Base-by-base conservation (phyloP, 176 grass and related monocot species). In the Carex pumila region DNA sequence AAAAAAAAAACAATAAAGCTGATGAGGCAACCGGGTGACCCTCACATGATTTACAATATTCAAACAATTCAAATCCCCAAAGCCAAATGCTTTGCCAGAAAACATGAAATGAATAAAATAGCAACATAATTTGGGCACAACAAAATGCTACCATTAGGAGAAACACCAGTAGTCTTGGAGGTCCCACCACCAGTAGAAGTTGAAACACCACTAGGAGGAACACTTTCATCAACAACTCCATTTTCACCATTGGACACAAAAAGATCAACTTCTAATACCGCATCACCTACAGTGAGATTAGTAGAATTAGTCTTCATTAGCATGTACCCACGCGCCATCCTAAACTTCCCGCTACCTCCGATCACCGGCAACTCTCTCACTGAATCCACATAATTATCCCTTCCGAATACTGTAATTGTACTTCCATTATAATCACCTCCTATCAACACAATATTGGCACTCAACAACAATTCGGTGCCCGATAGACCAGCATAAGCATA, bases 341-440 rank as follows among this genome's bases (percentile, higher is more conserved):
- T 88, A 70, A 94, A 81, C 3, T 1, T 55, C 2, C 90, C 88
- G 29, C 81, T 78, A 68, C 86, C 92, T 2, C 92, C 92, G 61
- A 91, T 60, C 18, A 94, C 87, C 0, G 92, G 57, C 49, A 90
- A 79, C 75, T 94, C 92, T 76, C 90, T 88, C 32, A 90, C 81
- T 0, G 78, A n/a, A 32, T 75, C 81, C 2, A 59, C 62, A 41
- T 80, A 47, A 71, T 72, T 67, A 68, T 94, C 68, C 83, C 92
- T 70, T n/a, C 83, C 90, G 13, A 87, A 52, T 65, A 94, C 68
- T 30, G 88, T 30, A 25, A 94, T 0, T 3, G 88, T 12, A 80
- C 92, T 90, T 10, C 92, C 90, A 62, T 91, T 91, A 82, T 90
- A 75, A 73, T 15, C 15, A 1, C 90, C 89, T 14, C 76, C 50